Evolutionary conservation across 2,329 filamentous ascomycete genomes (phyloP).

Genomic region (Aspergillus pseudoglaucus): DNA sequence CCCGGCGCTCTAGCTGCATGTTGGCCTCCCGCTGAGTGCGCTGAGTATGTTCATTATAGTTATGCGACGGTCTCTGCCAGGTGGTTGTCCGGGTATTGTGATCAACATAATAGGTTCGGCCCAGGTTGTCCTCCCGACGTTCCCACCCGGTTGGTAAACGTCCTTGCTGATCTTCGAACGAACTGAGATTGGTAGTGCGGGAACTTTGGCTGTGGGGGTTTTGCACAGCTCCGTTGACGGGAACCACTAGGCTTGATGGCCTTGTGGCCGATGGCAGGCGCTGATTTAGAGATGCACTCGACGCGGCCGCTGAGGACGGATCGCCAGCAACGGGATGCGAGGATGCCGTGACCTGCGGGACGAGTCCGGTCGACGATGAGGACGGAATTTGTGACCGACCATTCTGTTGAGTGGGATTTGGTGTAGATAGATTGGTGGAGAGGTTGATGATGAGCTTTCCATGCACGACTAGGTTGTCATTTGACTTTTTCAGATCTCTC

Average conservation of each 20-base stretch:
- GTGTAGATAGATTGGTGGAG: constrained; percentile 76
- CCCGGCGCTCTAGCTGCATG: constrained; percentile 83
- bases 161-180: constrained; percentile 94
- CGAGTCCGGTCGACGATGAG: constrained; percentile 34
- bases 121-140: constrained; percentile 86
- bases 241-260: constrained; percentile 33
- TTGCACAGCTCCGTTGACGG: constrained; percentile 34
- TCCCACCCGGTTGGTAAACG: constrained; percentile 92
- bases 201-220: constrained; percentile 35
- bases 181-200: constrained; percentile 63
- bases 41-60: constrained; percentile 68
- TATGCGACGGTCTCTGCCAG: constrained; percentile 83
- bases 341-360: constrained; percentile 25
- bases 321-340: constrained; percentile 23
- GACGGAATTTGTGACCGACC: constrained; percentile 30
- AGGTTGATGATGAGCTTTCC: constrained; percentile 96
- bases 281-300: constrained; percentile 29
- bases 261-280: constrained; percentile 29
- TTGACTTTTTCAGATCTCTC: constrained; percentile 92
- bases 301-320: constrained; percentile 23
- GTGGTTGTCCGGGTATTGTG: constrained; percentile 96
- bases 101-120: constrained; percentile 95
- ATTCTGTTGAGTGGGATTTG: constrained; percentile 52
- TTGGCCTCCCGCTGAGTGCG: constrained; percentile 78
- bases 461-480: constrained; percentile 94